These are phyloP conservation scores for Sporothrix phasma DNA, from an alignment of 2,329 filamentous ascomycete genomes.

Conservation along the genomic window DNA sequence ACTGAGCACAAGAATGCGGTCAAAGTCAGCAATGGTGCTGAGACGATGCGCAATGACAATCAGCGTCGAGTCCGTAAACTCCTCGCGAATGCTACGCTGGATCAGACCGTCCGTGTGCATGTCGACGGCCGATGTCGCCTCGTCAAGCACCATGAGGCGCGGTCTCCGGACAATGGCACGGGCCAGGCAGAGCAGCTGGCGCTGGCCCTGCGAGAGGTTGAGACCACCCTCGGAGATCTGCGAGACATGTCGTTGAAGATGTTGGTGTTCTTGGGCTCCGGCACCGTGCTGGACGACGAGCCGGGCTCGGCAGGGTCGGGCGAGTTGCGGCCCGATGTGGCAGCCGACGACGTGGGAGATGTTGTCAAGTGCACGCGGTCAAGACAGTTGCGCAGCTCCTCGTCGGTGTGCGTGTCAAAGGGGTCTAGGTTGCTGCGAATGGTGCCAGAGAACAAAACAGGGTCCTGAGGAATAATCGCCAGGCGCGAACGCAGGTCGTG, in stretches of 20 bases:
- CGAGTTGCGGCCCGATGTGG: constrained; percentile 31
- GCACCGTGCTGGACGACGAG: constrained; percentile 24
- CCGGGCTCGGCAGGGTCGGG: constrained; percentile 21
- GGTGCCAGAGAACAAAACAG: constrained; percentile 71
- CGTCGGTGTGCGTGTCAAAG: constrained; percentile 59
- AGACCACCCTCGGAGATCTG: constrained; percentile 61
- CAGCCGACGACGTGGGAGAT: constrained; percentile 24
- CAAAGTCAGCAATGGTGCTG: constrained; percentile 68
- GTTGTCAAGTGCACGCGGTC: constrained; percentile 55
- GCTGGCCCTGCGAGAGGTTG: constrained; percentile 66
- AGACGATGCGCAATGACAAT: constrained; percentile 68
- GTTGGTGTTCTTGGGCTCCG: constrained; percentile 44
- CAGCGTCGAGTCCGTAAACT: constrained; percentile 58
- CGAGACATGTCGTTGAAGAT: constrained; percentile 54
- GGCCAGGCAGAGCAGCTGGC: constrained; percentile 65
- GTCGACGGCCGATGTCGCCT: constrained; percentile 70
- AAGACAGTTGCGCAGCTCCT: constrained; percentile 59
- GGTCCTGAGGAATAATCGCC: constrained; percentile 73
- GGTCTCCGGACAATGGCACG: constrained; percentile 62
- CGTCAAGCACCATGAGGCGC: constrained; percentile 70
- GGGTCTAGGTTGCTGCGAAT: constrained; percentile 69
- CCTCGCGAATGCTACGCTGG: constrained; percentile 61
- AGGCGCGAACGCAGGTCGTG: constrained; percentile 62
- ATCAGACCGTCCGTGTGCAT: constrained; percentile 67
- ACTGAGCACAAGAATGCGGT: constrained; percentile 60